Conservation (phyloP, 1,284 basidiomycete species). For the Trichosporon inkin region DNA sequence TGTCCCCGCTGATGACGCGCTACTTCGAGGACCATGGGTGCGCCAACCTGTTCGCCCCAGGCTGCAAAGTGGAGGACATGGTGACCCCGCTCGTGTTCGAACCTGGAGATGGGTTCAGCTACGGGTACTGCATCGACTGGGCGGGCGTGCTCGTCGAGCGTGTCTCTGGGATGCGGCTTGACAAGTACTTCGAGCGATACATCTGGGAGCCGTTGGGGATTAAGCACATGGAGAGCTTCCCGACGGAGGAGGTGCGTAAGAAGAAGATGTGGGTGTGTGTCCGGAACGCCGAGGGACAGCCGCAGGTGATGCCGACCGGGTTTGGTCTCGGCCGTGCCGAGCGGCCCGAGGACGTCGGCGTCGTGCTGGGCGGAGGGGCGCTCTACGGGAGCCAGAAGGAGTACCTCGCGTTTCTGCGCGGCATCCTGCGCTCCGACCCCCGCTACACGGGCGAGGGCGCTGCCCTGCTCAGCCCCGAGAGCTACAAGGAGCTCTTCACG, state of each 20-base stretch:
- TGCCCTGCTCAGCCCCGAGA: background rate
- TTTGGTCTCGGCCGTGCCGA: background rate
- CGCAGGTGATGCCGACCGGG: constrained; percentile 3
- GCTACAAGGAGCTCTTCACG: constrained; percentile 28
- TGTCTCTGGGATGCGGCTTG: constrained; percentile 1
- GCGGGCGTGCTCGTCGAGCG: constrained; percentile 37
- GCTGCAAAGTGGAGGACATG: constrained; percentile 12
- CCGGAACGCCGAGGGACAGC: constrained; percentile 5
- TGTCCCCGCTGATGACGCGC: background rate
- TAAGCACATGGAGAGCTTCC: constrained; percentile 15
- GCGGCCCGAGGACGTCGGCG: constrained; percentile 8
- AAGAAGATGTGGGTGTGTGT: constrained; percentile 11
- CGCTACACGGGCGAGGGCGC: background rate
- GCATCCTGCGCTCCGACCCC: constrained; percentile 25
- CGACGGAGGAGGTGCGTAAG: constrained; percentile 3
- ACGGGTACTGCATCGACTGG: constrained; percentile 43
- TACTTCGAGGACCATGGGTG: background rate
- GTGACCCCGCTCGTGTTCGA: constrained; percentile 32
- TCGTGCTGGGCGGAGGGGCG: constrained; percentile 37
- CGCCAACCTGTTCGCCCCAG: constrained; percentile 6
- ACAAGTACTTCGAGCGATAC: constrained; percentile 24
- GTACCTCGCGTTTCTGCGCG: constrained; percentile 33
- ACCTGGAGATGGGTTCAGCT: constrained; percentile 34
- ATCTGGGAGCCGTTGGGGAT: constrained; percentile 37
- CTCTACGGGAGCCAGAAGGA: constrained; percentile 36